Evolutionary conservation across 371 early-diverging fungal species (phyloP), one percentile per base, ranked within the genome.

Genomic region (Mucor mucedo): DNA sequence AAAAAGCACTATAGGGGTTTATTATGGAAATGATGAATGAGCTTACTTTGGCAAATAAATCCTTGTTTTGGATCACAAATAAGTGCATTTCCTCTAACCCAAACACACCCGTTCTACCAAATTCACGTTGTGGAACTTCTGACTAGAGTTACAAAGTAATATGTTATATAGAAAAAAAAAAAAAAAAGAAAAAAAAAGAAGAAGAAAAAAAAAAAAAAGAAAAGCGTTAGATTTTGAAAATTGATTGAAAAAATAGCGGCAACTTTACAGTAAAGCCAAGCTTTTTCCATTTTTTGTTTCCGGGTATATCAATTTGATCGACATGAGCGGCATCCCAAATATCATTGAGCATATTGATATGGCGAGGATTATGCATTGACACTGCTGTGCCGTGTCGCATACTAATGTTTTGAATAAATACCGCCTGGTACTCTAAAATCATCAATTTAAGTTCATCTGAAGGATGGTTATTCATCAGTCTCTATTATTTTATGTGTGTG

Each of bases 361-460:
- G 86, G 0, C 75, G 75, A 29, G 80, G 66, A 52, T 83, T 84
- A 33, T 83, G 68, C n/a, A 76, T 56, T 21, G 84, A 81, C 8
- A 89, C 84, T 21, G 77, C 73, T 4, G 80, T 77, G 35, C 75
- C 78, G 38, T 85, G 78, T 42, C 85, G 62, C 32, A 79, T 62
- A 63, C 82, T 68, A 33, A 80, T 82, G 58, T 90, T 89, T 59
- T 78, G 75, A 27, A 89, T 82, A 53, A 83, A 66, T 2, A 84
- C 79, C 8, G 87, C 63, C 74, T 92, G 92, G 66, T 86, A 90
- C 38, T 90, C 90, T 13, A 89, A 66, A 47, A 92, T 62, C 61
- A 87, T 79, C 59, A 79, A 72, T 52, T 78, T 77, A 47, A 90
- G 63, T 62, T 90, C 91, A 40, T 85, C 86, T 0, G 84, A 77